Evolutionary conservation across 441 rosid species (phyloP).

Genomic region (Theobroma grandiflorum): DNA sequence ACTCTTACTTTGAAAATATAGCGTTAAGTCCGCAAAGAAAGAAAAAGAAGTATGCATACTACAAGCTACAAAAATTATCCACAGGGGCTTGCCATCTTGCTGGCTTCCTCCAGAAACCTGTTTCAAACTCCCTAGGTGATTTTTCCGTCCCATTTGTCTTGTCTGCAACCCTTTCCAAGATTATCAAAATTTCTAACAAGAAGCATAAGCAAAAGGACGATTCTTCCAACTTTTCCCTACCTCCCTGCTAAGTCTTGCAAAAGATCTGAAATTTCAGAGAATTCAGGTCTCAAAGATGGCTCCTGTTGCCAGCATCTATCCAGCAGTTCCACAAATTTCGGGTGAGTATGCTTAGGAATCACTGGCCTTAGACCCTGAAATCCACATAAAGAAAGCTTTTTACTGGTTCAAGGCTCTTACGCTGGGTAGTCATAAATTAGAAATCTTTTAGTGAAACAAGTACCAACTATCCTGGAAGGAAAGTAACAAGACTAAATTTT

Average conservation of each 20-base stretch:
- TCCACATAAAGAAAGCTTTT: constrained; percentile 5
- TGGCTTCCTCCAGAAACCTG: constrained; percentile 19
- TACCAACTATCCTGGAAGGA: neutral
- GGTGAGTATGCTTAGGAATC: constrained; percentile 60
- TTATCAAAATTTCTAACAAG: constrained; percentile 13
- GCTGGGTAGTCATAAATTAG: neutral
- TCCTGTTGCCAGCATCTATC: constrained; percentile 72
- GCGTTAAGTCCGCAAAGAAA: neutral
- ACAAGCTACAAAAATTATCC: constrained; percentile 23
- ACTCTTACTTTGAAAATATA: neutral
- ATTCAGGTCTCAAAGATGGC: constrained; percentile 71
- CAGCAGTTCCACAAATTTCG: constrained; percentile 54
- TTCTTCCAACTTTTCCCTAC: constrained; percentile 26
- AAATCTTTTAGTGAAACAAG: neutral
- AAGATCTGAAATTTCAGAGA: constrained; percentile 57
- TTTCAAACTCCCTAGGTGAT: constrained; percentile 25
- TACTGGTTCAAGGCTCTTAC: neutral
- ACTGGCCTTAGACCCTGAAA: constrained; percentile 72
- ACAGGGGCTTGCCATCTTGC: constrained; percentile 9
- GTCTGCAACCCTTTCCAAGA: constrained; percentile 39
- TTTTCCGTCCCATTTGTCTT: constrained; percentile 21
- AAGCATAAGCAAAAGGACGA: neutral
- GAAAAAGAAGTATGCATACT: constrained; percentile 4
- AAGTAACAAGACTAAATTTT: neutral
- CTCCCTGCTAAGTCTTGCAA: constrained; percentile 49